Base-by-base conservation (phyloP, 805 yeast genomes). In the Metschnikowia vanudenii region DNA sequence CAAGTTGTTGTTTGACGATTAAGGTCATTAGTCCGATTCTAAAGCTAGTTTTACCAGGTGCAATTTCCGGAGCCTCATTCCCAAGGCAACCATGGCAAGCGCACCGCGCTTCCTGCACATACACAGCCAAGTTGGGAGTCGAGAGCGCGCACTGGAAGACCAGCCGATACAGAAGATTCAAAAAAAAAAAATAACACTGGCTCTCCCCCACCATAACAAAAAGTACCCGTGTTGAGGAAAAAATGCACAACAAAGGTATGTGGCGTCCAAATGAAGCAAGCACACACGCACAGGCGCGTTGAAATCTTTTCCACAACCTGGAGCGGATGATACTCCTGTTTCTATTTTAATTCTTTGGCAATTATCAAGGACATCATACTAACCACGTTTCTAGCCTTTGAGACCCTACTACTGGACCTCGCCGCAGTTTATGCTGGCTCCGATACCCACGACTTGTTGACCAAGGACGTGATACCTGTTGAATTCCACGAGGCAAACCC, bases 1-100 rank as follows among this genome's bases (percentile, higher is more conserved):
- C 46, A 80, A 84, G 63, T 76, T 79, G 64, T 68, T 85, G 47
- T 84, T 86, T 53, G 83, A 79, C 39, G 79, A 71, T 32, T 65
- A 46, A 53, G 18, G 18, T 35, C 31, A 19, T 3, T 3, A n/a
- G n/a, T n/a, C n/a, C n/a, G n/a, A n/a, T n/a, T n/a, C n/a, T n/a
- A n/a, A n/a, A n/a, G n/a, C n/a, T n/a, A n/a, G n/a, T n/a, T n/a
- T n/a, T n/a, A n/a, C n/a, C n/a, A n/a, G n/a, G n/a, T n/a, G n/a
- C n/a, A n/a, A n/a, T n/a, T n/a, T n/a, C n/a, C n/a, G n/a, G n/a
- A n/a, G n/a, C n/a, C n/a, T n/a, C n/a, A n/a, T n/a, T n/a, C n/a
- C n/a, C n/a, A n/a, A n/a, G n/a, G n/a, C n/a, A n/a, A n/a, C n/a
- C n/a, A 29, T 5, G 32, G 32, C 14, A 29, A 29, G 14, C 32